A percentile compares a stretch with the other conserved stretches of the same genome.
Conservation (phyloP, 2,329 filamentous ascomycete species). For the Endocalyx cinctus region DNA sequence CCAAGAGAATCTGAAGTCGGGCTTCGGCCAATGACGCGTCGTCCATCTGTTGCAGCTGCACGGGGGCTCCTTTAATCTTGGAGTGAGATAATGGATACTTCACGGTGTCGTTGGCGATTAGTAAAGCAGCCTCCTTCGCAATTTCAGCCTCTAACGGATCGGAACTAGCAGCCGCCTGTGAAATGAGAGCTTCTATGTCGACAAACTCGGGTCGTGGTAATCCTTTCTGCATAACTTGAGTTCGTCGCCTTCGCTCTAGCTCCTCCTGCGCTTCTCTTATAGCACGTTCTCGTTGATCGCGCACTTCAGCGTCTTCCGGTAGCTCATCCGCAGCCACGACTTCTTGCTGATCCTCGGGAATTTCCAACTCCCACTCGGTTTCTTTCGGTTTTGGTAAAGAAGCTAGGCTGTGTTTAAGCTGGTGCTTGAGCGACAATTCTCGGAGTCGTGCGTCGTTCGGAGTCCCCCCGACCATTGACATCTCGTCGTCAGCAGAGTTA, state of each 20-base stretch:
- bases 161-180: slow-evolving; percentile 53
- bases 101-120: slow-evolving; percentile 78
- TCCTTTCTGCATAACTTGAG: slow-evolving; percentile 82
- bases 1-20: slow-evolving; percentile 69
- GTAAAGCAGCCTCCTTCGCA: slow-evolving; percentile 68
- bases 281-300: slow-evolving; percentile 73
- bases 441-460: slow-evolving; percentile 70
- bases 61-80: slow-evolving; percentile 58
- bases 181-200: slow-evolving; percentile 65
- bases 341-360: slow-evolving; percentile 78
- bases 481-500: slow-evolving; percentile 65
- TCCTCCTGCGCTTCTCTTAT: slow-evolving; percentile 68
- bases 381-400: slow-evolving; percentile 89
- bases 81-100: slow-evolving; percentile 68
- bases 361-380: slow-evolving; percentile 87
- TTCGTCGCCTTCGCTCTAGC: slow-evolving; percentile 76
- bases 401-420: slow-evolving; percentile 69
- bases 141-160: slow-evolving; percentile 67
- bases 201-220: slow-evolving; percentile 73
- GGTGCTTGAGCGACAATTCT: slow-evolving; percentile 63
- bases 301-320: slow-evolving; percentile 63
- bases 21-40: slow-evolving; percentile 72
- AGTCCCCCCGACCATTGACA: slow-evolving; percentile 67
- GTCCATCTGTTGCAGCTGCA: slow-evolving; percentile 58
- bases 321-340: slow-evolving; percentile 42